Conservation (phyloP, 176 grass and related monocot genomes). For the Coix lacrymajobi region DNA sequence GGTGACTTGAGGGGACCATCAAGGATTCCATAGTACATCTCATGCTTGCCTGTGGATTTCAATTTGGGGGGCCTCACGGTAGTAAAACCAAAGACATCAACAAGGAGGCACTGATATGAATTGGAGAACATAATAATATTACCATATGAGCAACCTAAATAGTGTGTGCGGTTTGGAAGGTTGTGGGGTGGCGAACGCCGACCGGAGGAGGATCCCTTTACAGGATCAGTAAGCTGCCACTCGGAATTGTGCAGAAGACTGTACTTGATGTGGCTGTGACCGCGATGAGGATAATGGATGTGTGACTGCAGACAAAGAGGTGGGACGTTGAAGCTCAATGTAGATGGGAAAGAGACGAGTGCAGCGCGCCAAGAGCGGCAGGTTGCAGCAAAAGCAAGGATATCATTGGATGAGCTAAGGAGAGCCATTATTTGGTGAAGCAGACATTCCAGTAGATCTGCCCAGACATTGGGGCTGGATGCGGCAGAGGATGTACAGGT, state of each 20-base stretch:
- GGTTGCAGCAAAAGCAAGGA: constrained; percentile 27
- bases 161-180: background rate
- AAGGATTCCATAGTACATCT: constrained; percentile 29
- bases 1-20: constrained; percentile 33
- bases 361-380: constrained; percentile 43
- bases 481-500: background rate
- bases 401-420: constrained; percentile 33
- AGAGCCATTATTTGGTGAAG: constrained; percentile 15
- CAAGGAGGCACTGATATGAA: constrained; percentile 2
- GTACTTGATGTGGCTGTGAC: background rate
- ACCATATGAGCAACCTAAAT: constrained; percentile 44
- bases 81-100: background rate
- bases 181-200: background rate
- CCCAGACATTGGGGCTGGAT: constrained; percentile 8
- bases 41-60: background rate
- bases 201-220: background rate
- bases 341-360: constrained; percentile 7
- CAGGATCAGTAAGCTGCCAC: constrained; percentile 5
- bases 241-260: background rate
- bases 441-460: constrained; percentile 33
- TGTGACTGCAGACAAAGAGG: constrained; percentile 32
- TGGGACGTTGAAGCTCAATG: background rate
- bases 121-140: constrained; percentile 42
- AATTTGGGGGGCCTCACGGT: constrained; percentile 36
- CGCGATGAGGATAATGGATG: background rate